Base-by-base conservation (phyloP, 106 monocot species). In the Acorus gramineus region DNA sequence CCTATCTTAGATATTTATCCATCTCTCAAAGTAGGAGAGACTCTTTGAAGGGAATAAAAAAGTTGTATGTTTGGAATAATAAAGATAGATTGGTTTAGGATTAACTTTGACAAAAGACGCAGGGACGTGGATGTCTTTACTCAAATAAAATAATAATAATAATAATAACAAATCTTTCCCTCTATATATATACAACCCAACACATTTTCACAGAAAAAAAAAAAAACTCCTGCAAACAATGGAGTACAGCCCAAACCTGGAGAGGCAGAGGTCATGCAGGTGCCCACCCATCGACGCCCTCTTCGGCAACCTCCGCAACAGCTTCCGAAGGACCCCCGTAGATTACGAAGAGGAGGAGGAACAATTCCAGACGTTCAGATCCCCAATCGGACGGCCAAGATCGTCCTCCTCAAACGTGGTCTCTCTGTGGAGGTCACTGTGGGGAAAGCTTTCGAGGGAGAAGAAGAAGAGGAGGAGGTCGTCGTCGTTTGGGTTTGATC, bases 401-500 rank as follows among this genome's bases (percentile, higher is more conserved):
- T 3, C 10, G 46, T 60, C 45, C 8, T 60, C 7, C 42, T 57
- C 47, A 7, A 60, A 73, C 28, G 28, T 28, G 28, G 28, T 28
- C 28, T 0, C 28, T 28, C 28, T 28, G 55, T 69, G 74, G 63
- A 58, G 70, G 14, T 67, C 55, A 51, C 59, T 85, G 43, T 89
- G 85, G 85, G 61, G 80, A 72, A 82, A 63, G 69, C 79, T 89
- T 7, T 12, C 75, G 56, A 74, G 67, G 62, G 81, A 71, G 66
- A 84, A 77, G 76, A 68, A 64, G 46, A 76, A 69, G 66, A 67
- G 74, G 7, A 56, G 61, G 45, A 55, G 46, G 55, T 71, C 53
- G 50, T 46, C 68, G 3, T 52, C 61, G 13, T 28, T 28, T 28
- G 28, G 28, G 28, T 28, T 28, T 28, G 28, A 28, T 28, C 28